These are phyloP conservation scores for Sporothrix luriei DNA, from an alignment of 2,329 filamentous ascomycete genomes.

Conservation along the genomic window DNA sequence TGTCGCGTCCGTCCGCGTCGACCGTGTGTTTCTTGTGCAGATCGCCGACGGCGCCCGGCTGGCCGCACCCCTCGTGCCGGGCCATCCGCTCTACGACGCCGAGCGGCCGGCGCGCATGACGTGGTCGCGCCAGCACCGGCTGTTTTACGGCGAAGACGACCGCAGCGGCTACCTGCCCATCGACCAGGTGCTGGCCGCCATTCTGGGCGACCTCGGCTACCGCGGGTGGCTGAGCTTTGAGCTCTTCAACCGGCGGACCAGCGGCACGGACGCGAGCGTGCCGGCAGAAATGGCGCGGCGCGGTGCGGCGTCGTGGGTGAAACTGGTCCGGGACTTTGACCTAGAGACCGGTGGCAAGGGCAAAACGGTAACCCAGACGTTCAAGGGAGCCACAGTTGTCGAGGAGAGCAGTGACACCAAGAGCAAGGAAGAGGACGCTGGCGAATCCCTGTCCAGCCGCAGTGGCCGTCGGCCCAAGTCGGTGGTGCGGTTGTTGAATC, in stretches of 20 bases:
- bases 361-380: not conserved
- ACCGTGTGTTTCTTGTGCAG: constrained; percentile 65
- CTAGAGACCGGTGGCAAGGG: not conserved
- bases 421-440: not conserved
- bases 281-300: constrained; percentile 56
- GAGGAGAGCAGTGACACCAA: not conserved
- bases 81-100: constrained; percentile 56
- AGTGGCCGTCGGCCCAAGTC: not conserved
- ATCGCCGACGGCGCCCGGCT: constrained; percentile 63
- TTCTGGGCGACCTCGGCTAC: constrained; percentile 59
- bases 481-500: not conserved
- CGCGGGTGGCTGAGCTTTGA: constrained; percentile 63
- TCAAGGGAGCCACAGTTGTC: not conserved
- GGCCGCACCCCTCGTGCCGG: constrained; percentile 50
- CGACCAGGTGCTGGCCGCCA: constrained; percentile 53
- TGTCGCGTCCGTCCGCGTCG: constrained; percentile 49
- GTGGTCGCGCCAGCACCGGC: constrained; percentile 64
- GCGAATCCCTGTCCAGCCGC: too few species aligned
- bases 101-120: constrained; percentile 62
- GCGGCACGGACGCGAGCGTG: constrained; percentile 48
- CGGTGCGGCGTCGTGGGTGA: constrained; percentile 56
- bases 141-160: constrained; percentile 61
- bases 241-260: constrained; percentile 58
- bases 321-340: constrained; percentile 29
- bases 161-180: constrained; percentile 62